Evolutionary conservation across 2,329 filamentous ascomycete genomes (phyloP).

Genomic region (Cercospora beticola): DNA sequence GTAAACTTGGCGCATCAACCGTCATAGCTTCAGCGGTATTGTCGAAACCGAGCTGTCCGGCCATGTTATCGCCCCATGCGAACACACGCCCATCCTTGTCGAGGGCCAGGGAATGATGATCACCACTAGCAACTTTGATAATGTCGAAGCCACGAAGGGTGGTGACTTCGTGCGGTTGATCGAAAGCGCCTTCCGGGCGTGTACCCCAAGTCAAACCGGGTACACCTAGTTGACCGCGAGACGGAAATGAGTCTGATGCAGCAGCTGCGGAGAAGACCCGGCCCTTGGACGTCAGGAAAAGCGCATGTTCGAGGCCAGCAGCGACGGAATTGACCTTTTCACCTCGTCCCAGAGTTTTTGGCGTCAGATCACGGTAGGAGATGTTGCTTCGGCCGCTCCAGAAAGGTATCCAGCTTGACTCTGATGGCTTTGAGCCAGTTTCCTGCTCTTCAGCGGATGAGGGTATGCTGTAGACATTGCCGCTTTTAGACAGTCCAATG

Average conservation of each 20-base stretch:
- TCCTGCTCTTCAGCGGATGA: conserved; percentile 71
- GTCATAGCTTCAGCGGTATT: conserved; percentile 60
- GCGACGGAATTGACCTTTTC: conserved; percentile 74
- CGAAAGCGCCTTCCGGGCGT: conserved; percentile 73
- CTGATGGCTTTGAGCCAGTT: conserved; percentile 61
- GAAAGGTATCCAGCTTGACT: conserved; percentile 71
- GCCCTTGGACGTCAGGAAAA: conserved; percentile 80
- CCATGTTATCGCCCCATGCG: conserved; percentile 85
- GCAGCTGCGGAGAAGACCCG: conserved; percentile 87
- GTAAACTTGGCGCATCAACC: conserved; percentile 67
- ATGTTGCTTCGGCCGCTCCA: conserved; percentile 61
- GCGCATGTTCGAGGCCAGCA: conserved; percentile 79
- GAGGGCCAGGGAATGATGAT: conserved; percentile 79
- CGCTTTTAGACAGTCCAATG: conserved; percentile 71
- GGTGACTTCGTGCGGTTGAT: conserved; percentile 76
- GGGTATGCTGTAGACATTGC: conserved; percentile 81
- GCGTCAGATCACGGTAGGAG: conserved; percentile 72
- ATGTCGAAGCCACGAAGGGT: conserved; percentile 70
- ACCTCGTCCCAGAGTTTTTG: conserved; percentile 61
- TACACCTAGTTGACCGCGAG: conserved; percentile 81
- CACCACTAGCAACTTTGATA: conserved; percentile 74
- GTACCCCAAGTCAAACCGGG: conserved; percentile 78
- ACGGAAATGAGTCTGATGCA: conserved; percentile 73
- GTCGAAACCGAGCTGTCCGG: conserved; percentile 87
- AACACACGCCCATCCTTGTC: conserved; percentile 77